Conservation (phyloP, 225 moss, liverwort and hornwort species). For the Polytrichum commune region DNA sequence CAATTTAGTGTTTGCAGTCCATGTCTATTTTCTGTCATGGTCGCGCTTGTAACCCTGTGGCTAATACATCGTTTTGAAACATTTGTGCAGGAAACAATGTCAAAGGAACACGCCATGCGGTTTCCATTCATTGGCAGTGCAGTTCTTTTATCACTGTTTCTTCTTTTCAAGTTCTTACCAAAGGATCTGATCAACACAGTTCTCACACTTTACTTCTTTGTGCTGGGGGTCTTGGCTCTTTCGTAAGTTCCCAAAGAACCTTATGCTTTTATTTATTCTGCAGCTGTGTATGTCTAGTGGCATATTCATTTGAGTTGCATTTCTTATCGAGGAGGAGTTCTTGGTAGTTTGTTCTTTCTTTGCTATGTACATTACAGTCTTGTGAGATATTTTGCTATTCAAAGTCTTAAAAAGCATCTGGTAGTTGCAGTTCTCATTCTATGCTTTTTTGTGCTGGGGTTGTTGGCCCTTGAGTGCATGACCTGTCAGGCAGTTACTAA, state of each 20-base stretch:
- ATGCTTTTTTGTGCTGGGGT: conserved; percentile 96
- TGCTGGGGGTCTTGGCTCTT: conserved; percentile 92
- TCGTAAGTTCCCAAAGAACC: conserved; percentile 64
- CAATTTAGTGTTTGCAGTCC: too few species aligned
- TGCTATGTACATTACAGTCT: too few species aligned
- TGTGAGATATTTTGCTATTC: conserved; percentile 38
- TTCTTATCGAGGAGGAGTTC: too few species aligned
- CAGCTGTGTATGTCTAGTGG: too few species aligned
- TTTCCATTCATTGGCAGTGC: conserved; percentile 99
- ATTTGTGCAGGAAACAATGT: conserved; percentile 90
- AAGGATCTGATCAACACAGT: conserved; percentile 99
- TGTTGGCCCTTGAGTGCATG: conserved; percentile 55
- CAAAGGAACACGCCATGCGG: conserved; percentile 99
- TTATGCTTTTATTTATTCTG: background rate
- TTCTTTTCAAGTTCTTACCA: conserved; percentile 98
- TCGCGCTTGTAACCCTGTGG: too few species aligned
- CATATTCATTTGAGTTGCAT: too few species aligned
- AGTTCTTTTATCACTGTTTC: conserved; percentile 92
- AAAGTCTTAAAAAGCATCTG: conserved; percentile 92
- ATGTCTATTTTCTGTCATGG: too few species aligned
- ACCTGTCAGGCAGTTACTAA: too few species aligned
- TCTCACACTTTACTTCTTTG: conserved; percentile 97
- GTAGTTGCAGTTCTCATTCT: conserved; percentile 92
- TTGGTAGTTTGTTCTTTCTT: too few species aligned
- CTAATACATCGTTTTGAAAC: background rate